Evolutionary conservation across 352 stramenopile genomes (phyloP).

Genomic region (Phytophthora tubulina): DNA sequence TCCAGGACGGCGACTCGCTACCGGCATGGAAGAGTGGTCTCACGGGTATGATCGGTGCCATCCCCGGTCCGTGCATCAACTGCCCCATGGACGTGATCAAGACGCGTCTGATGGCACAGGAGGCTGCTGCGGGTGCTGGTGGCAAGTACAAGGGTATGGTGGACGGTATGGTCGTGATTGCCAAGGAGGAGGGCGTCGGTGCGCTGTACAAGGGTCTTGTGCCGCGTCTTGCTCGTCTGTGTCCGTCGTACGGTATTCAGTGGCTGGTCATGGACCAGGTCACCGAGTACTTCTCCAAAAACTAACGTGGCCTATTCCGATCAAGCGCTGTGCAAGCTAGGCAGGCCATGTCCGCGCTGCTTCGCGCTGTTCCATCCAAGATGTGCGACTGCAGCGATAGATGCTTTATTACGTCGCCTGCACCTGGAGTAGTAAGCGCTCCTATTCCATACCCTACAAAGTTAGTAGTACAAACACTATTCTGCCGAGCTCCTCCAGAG

Average conservation of each 20-base stretch:
- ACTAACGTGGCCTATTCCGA: conserved; percentile 31
- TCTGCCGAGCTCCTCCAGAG: conserved; percentile 20
- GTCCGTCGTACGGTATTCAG: conserved; percentile 88
- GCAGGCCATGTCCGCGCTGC: conserved; percentile 12
- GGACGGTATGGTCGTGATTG: conserved; percentile 92
- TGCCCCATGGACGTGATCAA: conserved; percentile 97
- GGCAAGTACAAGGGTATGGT: conserved; percentile 96
- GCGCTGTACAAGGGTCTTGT: conserved; percentile 98
- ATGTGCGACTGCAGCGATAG: conserved; percentile 33
- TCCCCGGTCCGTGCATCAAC: conserved; percentile 90
- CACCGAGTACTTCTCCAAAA: conserved; percentile 75
- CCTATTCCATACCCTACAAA: conserved; percentile 24
- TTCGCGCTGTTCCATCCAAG: conserved; percentile 4
- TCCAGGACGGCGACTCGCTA: conserved; percentile 89
- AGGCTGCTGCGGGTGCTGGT: conserved; percentile 83
- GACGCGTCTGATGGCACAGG: conserved; percentile 94
- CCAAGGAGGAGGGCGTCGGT: conserved; percentile 94
- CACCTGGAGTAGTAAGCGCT: conserved; percentile 13
- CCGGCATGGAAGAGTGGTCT: conserved; percentile 95
- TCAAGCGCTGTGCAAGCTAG: conserved; percentile 10
- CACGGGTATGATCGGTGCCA: conserved; percentile 92
- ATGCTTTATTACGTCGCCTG: conserved; percentile 30
- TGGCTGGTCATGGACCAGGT: conserved; percentile 91
- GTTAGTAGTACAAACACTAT: conserved; percentile 22
- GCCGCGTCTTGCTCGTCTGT: conserved; percentile 93